phyloP scores from a whole-genome alignment of 768 basidiomycete species.

The Tylopilus intermedius region DNA sequence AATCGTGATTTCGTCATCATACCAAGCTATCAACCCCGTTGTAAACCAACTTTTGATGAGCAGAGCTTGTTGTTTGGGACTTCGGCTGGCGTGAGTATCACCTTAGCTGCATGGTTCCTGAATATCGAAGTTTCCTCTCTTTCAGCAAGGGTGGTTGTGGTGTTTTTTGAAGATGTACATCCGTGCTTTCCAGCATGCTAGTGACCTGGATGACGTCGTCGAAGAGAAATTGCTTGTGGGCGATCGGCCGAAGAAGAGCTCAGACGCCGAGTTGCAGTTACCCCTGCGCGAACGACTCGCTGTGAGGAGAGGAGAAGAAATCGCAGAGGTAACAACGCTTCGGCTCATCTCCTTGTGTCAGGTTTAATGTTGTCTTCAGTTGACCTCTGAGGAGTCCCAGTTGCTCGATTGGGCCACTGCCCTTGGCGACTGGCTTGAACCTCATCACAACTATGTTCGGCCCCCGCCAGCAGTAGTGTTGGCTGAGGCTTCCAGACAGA shows the following conservation, averaged over 20 bases:
- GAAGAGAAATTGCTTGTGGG: constrained; percentile 80
- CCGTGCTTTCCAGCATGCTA: constrained; percentile 68
- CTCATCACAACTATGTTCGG: constrained; percentile 68
- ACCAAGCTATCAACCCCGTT: constrained; percentile 69
- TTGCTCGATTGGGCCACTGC: constrained; percentile 58
- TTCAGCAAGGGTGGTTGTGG: constrained; percentile 66
- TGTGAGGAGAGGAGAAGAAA: constrained; percentile 45
- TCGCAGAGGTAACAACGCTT: constrained; percentile 43
- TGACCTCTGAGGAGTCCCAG: constrained; percentile 58
- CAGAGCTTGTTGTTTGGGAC: constrained; percentile 67
- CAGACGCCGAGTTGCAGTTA: constrained; percentile 43
- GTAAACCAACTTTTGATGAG: constrained; percentile 47
- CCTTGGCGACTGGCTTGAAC: constrained; percentile 71
- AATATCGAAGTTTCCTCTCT: background rate
- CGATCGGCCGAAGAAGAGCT: constrained; percentile 67
- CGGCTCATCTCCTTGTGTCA: background rate
- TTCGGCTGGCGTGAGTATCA: constrained; percentile 52
- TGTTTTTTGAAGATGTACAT: constrained; percentile 75
- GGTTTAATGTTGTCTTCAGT: constrained; percentile 34
- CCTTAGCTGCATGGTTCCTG: background rate
- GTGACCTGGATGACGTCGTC: constrained; percentile 73
- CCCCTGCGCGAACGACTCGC: constrained; percentile 58
- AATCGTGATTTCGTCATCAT: constrained; percentile 83
- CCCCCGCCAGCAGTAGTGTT: constrained; percentile 66
- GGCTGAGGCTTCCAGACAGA: constrained; percentile 70